Evolutionary conservation across 352 stramenopile species (phyloP), one percentile per base, ranked within the genome.

Genomic region (Phytophthora parvispora): DNA sequence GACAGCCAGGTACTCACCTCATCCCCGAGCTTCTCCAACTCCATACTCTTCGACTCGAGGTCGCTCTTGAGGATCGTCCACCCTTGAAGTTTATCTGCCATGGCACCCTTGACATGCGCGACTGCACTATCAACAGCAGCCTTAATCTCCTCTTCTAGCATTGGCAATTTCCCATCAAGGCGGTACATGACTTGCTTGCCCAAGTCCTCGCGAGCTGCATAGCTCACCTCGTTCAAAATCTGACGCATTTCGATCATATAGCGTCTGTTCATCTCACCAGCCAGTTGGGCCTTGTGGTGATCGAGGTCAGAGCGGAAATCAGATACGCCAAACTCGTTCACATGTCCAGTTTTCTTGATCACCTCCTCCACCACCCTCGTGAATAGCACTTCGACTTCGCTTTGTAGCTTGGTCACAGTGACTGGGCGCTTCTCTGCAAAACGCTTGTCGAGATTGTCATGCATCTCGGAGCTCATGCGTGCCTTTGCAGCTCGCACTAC

Each of bases 191-290:
- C 64, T 61, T 94, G 84, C 47, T 88, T 91, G 13, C 68, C 73
- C 48, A 95, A 64, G 29, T 92, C 81, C 56, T 93, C 82, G 18
- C 85, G 81, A 24, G 82, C 84, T 5, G 72, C 75, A 48, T 78
- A 93, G 28, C 81, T 86, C 6, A 89, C 74, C 27, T 95, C 85
- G 48, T 80, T 91, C 38, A 95, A 34, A 49, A 95, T 90, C 32
- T 93, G 87, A 1, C 82, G 83, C 57, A 95, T 89, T 60, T 95
- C 87, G 24, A 93, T 78, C 51, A 90, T 84, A 57, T 95, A 95
- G 3, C 85, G 85, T 20, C 87, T 78, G 50, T 89, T 92, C 49
- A 95, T 67, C 55, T 95, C 87, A 47, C 89, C 81, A 0, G 75
- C 64, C 31, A 95, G 51, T 28, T 92, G 82, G 1, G 67, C 45